Base-by-base conservation (phyloP, 202 grass and related monocot species). In the Carex sylvatica region DNA sequence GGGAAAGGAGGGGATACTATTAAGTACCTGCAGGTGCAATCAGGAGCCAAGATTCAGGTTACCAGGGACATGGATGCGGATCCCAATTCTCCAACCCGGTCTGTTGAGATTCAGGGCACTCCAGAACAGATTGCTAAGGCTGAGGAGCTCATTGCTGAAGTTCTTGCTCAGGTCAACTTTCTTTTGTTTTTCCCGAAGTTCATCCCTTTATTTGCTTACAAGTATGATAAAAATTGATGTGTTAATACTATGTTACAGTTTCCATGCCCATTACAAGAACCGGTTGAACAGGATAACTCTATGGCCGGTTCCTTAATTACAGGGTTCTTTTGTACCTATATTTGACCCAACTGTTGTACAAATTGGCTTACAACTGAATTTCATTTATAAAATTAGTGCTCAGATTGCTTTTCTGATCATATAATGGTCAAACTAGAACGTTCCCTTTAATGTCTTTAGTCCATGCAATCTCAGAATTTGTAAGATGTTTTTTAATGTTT, bases 1-100 rank as follows among this genome's bases (percentile, higher is more conserved):
- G 96, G 96, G 46, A 99, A 99, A 88, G 77, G 91, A 80, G 93
- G 96, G 52, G 96, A 99, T 80, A 99, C 93, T 69, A 96, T 99
- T 46, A 96, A 89, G 69, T 88, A 92, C 79, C 84, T 99, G 42
- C 93, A 99, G 81, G 80, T 88, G 66, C 91, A 99, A 79, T 99
- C 93, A 73, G 96, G 92, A 63, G 96, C 96, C 54, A 99, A 93
- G 81, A 99, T 99, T 71, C 93, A 96, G 90, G 91, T 99, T 67
- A 99, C 96, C 18, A 88, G 93, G 83, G 96, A 96, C 78, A 81
- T 89, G 56, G 96, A 99, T 85, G 91, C 91, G 52, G 86, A 91
- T 84, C 96, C 91, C 33, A 90, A 85, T 84, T 89, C 93, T 20
- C 80, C 53, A 36, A 96, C 85, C 60, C 90, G 96, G 65, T 51